phyloP scores from a whole-genome alignment of 2,329 filamentous ascomycete genomes.

The Calonectria pseudoreteaudii region DNA sequence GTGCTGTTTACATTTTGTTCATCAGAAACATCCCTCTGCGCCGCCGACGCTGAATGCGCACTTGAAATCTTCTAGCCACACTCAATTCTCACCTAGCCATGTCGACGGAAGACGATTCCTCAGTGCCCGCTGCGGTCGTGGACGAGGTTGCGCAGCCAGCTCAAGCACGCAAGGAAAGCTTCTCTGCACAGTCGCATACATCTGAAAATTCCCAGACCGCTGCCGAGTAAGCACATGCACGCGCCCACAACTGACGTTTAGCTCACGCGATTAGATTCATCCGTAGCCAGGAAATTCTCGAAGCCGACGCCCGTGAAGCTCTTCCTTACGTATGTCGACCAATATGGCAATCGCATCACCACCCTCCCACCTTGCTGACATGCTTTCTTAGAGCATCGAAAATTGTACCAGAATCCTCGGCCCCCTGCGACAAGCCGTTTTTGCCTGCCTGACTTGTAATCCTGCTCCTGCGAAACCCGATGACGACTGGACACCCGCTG shows the following conservation, averaged over 20 bases:
- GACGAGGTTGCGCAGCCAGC: conserved; percentile 38
- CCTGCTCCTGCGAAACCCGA: conserved; percentile 75
- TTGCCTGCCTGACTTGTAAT: conserved; percentile 94
- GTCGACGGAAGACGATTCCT: conserved; percentile 52
- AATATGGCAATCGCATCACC: neutral
- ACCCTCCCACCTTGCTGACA: conserved; percentile 34
- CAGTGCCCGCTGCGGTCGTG: conserved; percentile 39
- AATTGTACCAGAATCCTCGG: conserved; percentile 93
- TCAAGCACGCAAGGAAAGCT: conserved; percentile 65
- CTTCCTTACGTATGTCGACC: conserved; percentile 82
- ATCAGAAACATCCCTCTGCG: neutral
- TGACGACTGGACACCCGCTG: conserved; percentile 70
- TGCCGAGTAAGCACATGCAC: conserved; percentile 66
- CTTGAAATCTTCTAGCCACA: neutral
- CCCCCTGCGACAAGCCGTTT: conserved; percentile 86
- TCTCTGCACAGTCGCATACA: conserved; percentile 66
- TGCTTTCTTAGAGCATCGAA: conserved; percentile 80
- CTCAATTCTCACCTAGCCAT: conserved; percentile 39
- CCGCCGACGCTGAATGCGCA: neutral
- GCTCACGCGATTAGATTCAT: conserved; percentile 74
- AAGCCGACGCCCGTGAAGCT: conserved; percentile 94
- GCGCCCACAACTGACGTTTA: neutral
- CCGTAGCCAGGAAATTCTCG: conserved; percentile 87
- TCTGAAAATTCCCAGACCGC: conserved; percentile 78
- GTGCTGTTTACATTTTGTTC: neutral